phyloP scores from a whole-genome alignment of 352 stramenopile species.

The Phytophthora kernoviae region DNA sequence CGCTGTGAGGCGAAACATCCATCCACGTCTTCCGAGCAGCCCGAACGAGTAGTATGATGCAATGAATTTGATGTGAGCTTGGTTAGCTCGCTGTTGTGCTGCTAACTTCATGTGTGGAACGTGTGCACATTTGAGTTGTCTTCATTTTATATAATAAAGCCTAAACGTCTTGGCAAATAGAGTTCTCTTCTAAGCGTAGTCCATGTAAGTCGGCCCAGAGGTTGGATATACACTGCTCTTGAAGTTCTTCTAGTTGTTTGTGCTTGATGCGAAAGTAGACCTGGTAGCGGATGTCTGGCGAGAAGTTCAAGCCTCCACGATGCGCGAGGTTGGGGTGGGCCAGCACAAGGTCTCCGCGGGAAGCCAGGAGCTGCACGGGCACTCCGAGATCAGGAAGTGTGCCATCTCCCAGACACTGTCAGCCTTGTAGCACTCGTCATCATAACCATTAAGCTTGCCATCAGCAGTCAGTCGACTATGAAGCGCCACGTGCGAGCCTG shows the following conservation, averaged over 20 bases:
- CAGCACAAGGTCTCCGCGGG: slow-evolving; percentile 68
- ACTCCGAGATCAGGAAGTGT: slow-evolving; percentile 68
- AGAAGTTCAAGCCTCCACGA: slow-evolving; percentile 82
- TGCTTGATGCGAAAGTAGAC: slow-evolving; percentile 88
- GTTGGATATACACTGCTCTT: slow-evolving; percentile 28
- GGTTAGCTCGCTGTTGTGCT: slow-evolving; percentile 15
- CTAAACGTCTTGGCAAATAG: slow-evolving; percentile 31
- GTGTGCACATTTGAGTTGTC: not conserved
- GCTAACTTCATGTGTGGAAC: slow-evolving; percentile 23
- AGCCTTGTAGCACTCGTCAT: slow-evolving; percentile 63
- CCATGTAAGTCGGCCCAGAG: slow-evolving; percentile 67
- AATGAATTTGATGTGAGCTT: slow-evolving; percentile 8
- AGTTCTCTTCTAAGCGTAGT: slow-evolving; percentile 30
- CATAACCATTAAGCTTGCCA: slow-evolving; percentile 57
- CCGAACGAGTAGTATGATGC: slow-evolving; percentile 55
- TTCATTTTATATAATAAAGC: slow-evolving; percentile 34
- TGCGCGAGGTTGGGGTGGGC: slow-evolving; percentile 78
- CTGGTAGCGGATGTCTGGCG: slow-evolving; percentile 80
- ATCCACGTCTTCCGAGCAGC: slow-evolving; percentile 28
- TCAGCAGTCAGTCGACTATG: slow-evolving; percentile 53
- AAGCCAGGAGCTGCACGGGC: slow-evolving; percentile 62
- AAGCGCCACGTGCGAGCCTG: slow-evolving; percentile 58
- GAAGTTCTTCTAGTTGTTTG: slow-evolving; percentile 44
- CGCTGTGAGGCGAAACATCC: slow-evolving; percentile 25
- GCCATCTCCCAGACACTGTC: slow-evolving; percentile 80